Percentiles rank a stretch among this genome's conserved stretches.
Conservation (phyloP, 495 filamentous ascomycete species). For the Neohortaea acidophila region DNA sequence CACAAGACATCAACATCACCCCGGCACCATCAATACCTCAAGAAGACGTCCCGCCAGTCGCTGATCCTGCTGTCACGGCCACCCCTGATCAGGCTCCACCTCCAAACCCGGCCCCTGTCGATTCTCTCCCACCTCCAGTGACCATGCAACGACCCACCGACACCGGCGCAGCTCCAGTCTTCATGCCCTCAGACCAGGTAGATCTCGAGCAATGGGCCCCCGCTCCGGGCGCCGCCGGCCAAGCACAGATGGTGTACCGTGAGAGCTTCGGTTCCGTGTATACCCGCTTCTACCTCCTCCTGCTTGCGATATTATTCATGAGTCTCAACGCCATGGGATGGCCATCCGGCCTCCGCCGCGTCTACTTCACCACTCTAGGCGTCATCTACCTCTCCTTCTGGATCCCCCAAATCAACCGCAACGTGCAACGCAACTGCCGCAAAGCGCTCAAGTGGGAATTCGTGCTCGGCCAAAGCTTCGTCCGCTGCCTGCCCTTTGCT, state of each 20-base stretch:
- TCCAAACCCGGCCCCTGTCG: constrained; percentile 23
- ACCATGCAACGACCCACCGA: constrained; percentile 37
- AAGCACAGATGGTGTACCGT: constrained; percentile 26
- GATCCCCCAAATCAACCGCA: constrained; percentile 80
- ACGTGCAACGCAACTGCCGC: constrained; percentile 79
- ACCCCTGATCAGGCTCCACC: not conserved
- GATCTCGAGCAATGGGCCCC: constrained; percentile 40
- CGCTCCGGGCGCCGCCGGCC: constrained; percentile 2
- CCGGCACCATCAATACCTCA: no score
- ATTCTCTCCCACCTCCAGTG: constrained; percentile 47
- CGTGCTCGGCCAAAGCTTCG: constrained; percentile 63
- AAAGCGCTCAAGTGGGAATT: constrained; percentile 79
- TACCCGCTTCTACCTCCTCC: constrained; percentile 57
- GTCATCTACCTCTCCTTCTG: constrained; percentile 77
- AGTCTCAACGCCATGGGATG: constrained; percentile 62
- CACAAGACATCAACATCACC: no score
- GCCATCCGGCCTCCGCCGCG: constrained; percentile 48
- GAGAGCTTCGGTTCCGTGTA: constrained; percentile 59
- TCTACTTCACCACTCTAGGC: constrained; percentile 52
- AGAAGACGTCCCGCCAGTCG: no score
- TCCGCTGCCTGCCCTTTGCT: constrained; percentile 59
- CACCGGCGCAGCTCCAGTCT: constrained; percentile 46
- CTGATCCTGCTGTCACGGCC: not conserved
- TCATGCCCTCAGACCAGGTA: constrained; percentile 75
- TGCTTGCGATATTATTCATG: constrained; percentile 56